Conservation (phyloP, 192 early-diverging fungal species). For the Linnemannia exigua region DNA sequence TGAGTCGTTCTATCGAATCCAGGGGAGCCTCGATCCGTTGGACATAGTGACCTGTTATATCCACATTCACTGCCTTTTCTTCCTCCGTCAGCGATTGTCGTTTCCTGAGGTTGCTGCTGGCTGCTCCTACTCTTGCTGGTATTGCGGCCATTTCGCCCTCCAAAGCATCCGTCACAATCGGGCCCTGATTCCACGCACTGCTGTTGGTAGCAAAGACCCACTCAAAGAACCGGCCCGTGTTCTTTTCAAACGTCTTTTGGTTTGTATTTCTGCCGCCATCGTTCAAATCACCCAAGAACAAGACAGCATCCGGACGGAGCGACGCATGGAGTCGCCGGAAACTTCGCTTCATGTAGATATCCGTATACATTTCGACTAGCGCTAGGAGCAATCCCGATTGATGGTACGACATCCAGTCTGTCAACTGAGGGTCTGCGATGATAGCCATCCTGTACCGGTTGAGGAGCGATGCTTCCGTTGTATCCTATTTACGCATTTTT, state of each 20-base stretch:
- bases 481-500: slow-evolving; percentile 15
- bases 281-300: slow-evolving; percentile 92
- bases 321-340: slow-evolving; percentile 72
- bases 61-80: slow-evolving; percentile 62
- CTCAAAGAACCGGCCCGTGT: slow-evolving; percentile 41
- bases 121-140: neutral
- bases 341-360: slow-evolving; percentile 87
- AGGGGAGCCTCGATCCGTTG: slow-evolving; percentile 21
- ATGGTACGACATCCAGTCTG: slow-evolving; percentile 89
- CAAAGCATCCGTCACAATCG: slow-evolving; percentile 23
- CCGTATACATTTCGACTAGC: slow-evolving; percentile 84
- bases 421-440: slow-evolving; percentile 94
- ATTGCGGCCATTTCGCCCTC: neutral
- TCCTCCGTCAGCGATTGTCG: slow-evolving; percentile 65
- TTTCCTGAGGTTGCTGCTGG: neutral
- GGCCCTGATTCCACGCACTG: slow-evolving; percentile 26
- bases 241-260: slow-evolving; percentile 44
- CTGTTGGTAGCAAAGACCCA: slow-evolving; percentile 8
- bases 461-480: neutral
- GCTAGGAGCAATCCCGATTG: slow-evolving; percentile 72
- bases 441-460: slow-evolving; percentile 69
- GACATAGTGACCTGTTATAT: slow-evolving; percentile 23
- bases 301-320: slow-evolving; percentile 71
- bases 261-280: slow-evolving; percentile 79
- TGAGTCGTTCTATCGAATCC: slow-evolving; percentile 9